Evolutionary conservation across 2,329 filamentous ascomycete species (phyloP).

Genomic region (Paecilomyces sp.): DNA sequence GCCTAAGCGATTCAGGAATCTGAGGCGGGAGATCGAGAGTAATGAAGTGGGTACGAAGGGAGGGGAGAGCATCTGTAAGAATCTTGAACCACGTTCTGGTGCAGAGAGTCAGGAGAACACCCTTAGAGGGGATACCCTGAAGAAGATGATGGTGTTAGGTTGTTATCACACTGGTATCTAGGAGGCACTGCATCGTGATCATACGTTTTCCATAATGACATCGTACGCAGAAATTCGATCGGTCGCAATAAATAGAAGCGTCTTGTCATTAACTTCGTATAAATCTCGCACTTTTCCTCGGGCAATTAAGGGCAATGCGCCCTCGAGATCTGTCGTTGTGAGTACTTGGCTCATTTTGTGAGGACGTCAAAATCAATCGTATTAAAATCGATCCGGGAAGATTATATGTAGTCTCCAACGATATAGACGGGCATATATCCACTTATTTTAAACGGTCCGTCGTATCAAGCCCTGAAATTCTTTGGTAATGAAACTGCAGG

Average conservation of each 20-base stretch:
- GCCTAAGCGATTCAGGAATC: slow-evolving; percentile 42
- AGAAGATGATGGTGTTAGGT: background rate
- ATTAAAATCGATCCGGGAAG: background rate
- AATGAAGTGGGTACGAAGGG: slow-evolving; percentile 58
- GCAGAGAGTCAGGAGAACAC: slow-evolving; percentile 57
- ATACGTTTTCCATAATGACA: slow-evolving; percentile 69
- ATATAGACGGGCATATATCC: too few relatives aligned
- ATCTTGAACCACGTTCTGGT: slow-evolving; percentile 63
- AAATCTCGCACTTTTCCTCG: slow-evolving; percentile 75
- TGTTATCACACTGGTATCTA: background rate
- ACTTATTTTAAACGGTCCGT: too few relatives aligned
- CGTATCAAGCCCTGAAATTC: background rate
- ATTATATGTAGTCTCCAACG: too few relatives aligned
- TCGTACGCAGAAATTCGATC: slow-evolving; percentile 96
- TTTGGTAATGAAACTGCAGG: background rate
- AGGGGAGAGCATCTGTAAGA: slow-evolving; percentile 49
- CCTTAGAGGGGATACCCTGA: background rate
- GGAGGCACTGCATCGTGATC: background rate
- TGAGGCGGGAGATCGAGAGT: slow-evolving; percentile 49
- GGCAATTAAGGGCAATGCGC: slow-evolving; percentile 44
- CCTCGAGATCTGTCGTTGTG: slow-evolving; percentile 36
- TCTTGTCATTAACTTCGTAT: slow-evolving; percentile 62
- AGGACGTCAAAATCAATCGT: background rate
- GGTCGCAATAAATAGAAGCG: slow-evolving; percentile 74
- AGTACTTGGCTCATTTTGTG: slow-evolving; percentile 30